Base-by-base conservation (phyloP, 2,329 filamentous ascomycete genomes). In the Grosmannia serpens region DNA sequence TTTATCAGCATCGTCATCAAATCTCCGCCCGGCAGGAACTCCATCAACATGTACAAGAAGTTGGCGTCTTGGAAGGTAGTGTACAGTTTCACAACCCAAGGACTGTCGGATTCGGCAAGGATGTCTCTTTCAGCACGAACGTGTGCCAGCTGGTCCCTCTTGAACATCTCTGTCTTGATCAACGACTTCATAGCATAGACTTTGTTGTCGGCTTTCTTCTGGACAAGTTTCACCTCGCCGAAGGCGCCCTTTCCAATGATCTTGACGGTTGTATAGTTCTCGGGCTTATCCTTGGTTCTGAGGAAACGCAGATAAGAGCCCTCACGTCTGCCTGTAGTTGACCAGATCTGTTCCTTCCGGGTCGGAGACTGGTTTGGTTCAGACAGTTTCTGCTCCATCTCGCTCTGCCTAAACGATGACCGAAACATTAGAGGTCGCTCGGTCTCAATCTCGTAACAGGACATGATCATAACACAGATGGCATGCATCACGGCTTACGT, bases 1-100 rank as follows among this genome's bases (percentile, higher is more conserved):
- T 97, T 99, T 77, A 99, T 99, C 65, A 99, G 80, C 94, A 99
- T 99, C 4, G 94, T 99, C 94, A 99, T 99, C 71, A 99, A 74
- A 76, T 99, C 94, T 72, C 94, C 94, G 72, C 94, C 94, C 9
- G 94, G 94, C 72, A 99, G 81, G 74, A 97, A 99, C 74, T 99
- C 94, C 94, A 99, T 99, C 62, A 99, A 80, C 86, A 99, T 94
- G 77, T 99, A 99, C 41, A 99, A 78, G 76, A 96, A 99, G 64
- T 94, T 92, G 52, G 83, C 81, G 70, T 99, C 94, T 74, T 99
- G 94, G 79, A 99, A 99, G 0, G 94, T 97, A 15, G 94, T 96
- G 76, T 89, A 95, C 62, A 99, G 84, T 79, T 96, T 99, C 67
- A 99, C 94, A 20, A 99, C 89, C 94, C 94, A 99, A 6, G 94